phyloP scores from a whole-genome alignment of 139 green algal species.

The Chlorella sp. region DNA sequence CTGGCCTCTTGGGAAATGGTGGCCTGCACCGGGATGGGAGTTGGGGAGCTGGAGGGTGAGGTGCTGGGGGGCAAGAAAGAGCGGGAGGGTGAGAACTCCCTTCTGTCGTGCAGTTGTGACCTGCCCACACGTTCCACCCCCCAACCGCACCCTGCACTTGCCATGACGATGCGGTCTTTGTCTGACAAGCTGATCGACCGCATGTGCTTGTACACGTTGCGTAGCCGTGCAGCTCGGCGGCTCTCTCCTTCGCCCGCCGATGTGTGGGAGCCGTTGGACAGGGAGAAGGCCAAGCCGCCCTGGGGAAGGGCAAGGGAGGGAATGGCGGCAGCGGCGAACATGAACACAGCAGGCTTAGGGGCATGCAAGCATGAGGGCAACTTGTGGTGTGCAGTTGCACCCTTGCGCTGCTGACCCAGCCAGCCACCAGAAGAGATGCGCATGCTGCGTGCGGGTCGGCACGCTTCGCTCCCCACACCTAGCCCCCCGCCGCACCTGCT shows the following conservation, averaged over 20 bases:
- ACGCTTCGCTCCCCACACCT: background rate
- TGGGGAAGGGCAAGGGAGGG: background rate
- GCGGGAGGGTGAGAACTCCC: too few species aligned
- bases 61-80: too few species aligned
- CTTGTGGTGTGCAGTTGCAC: too few species aligned
- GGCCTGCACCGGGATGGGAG: too few species aligned
- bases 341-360: background rate
- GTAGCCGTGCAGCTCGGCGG: constrained; percentile 2
- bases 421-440: too few species aligned
- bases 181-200: constrained; percentile 5
- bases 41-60: too few species aligned
- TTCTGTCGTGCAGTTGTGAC: too few species aligned
- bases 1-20: constrained; percentile 26
- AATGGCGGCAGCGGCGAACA: background rate
- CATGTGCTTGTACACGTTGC: constrained; percentile 27
- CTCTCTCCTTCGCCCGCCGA: background rate
- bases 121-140: too few species aligned
- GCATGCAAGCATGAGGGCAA: background rate
- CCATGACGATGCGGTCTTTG: constrained; percentile 1
- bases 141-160: background rate
- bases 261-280: background rate
- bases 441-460: too few species aligned
- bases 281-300: background rate
- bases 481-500: background rate
- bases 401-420: too few species aligned